Evolutionary conservation across 257 asterid species (phyloP).

Genomic region (Solanum chilense): DNA sequence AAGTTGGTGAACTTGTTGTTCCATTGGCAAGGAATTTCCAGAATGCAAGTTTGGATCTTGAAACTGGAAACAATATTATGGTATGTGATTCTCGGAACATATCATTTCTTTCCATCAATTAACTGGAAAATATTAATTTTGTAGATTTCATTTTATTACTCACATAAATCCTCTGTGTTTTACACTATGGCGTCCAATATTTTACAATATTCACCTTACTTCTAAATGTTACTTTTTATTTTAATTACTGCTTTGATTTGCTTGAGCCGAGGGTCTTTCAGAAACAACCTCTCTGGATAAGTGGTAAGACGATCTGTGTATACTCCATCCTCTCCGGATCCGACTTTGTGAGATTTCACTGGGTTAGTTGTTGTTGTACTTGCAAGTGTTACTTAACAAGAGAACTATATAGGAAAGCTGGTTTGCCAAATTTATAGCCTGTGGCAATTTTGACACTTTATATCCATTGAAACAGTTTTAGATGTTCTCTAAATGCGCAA

Average conservation of each 20-base stretch:
- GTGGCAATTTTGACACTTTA: background rate
- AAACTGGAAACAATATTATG: constrained; percentile 26
- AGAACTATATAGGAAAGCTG: background rate
- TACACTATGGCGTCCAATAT: background rate
- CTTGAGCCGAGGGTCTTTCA: background rate
- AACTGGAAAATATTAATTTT: background rate
- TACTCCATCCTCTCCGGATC: background rate
- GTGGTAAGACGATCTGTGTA: background rate
- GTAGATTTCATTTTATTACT: background rate
- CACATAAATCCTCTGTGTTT: background rate
- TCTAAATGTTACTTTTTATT: background rate
- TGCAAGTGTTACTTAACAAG: background rate
- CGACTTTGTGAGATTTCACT: background rate
- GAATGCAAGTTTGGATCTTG: constrained; percentile 40
- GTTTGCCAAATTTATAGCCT: background rate
- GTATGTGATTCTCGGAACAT: constrained; percentile 13
- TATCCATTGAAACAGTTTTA: background rate
- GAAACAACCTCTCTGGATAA: background rate
- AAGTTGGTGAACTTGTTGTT: constrained; percentile 67
- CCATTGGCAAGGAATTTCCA: constrained; percentile 71
- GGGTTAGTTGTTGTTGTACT: background rate
- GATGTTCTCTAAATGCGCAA: background rate
- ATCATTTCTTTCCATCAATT: background rate
- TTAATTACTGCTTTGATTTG: background rate
- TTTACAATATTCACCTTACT: background rate